Base-by-base conservation (phyloP, 1,284 basidiomycete species). In the Pulveroboletus sp. region DNA sequence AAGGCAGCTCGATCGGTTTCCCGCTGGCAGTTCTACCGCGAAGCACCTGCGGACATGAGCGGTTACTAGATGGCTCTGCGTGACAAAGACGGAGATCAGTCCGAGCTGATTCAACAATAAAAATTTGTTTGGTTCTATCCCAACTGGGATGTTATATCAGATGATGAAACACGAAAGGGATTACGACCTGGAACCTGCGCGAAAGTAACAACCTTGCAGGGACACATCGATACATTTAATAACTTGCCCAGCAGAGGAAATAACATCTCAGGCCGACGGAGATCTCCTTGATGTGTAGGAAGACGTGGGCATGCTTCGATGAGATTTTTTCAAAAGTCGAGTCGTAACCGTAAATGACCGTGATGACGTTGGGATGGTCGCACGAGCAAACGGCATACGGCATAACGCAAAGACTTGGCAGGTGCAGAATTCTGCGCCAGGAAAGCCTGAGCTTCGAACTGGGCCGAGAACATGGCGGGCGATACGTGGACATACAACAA, bases 21-120 rank as follows among this genome's bases (percentile, higher is more conserved):
- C 51, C 53, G 44, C 24, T 52, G n/a, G 48, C 42, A 57, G 40
- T 66, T 56, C 63, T 70, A 65, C 66, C 68, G 65, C 64, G 66
- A 69, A 69, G 66, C 59, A 50, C 33, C 38, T 44, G 53, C 49
- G 57, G 53, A 53, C 14, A 47, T 58, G 67, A 46, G 49, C 49
- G 55, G 43, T 38, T 36, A 56, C 28, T 24, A 48, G 38, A 25
- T 15, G 18, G 17, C 15, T 18, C 5, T 45, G 40, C n/a, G n/a
- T 31, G 35, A 43, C 33, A 17, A 51, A 36, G 39, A 53, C 61
- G 54, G 63, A 52, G 45, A 62, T 58, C 56, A 59, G 43, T 42
- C 53, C 43, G 53, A 29, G 20, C 45, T 20, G 46, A 51, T 28
- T 43, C 54, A 26, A 53, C 35, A 47, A 50, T 18, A 52, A 52